Evolutionary conservation across 139 green algal genomes (phyloP).

Genomic region (Picochlorum sp.): DNA sequence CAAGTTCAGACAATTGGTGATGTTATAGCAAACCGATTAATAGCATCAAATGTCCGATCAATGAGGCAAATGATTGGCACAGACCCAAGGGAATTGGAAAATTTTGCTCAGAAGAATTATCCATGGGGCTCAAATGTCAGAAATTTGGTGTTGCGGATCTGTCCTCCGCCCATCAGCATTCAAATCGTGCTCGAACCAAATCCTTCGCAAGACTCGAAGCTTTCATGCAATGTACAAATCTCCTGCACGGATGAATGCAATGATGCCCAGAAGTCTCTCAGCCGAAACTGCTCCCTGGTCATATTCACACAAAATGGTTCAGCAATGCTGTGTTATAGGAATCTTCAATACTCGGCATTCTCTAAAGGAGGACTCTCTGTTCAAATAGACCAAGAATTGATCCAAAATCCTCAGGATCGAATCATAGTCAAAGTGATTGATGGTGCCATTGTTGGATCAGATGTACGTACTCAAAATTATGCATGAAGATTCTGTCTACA

Average conservation of each 20-base stretch:
- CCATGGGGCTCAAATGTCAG: slow-evolving; percentile 44
- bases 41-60: slow-evolving; percentile 35
- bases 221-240: not conserved
- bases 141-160: no score
- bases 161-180: no score
- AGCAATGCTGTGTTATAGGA: no score
- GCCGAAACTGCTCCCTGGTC: no score
- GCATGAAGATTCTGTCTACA: no score
- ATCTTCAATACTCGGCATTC: not conserved
- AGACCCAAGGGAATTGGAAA: slow-evolving; percentile 52
- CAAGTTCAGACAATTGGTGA: slow-evolving; percentile 11
- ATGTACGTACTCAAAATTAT: slow-evolving; percentile 10
- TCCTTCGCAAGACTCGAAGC: not conserved
- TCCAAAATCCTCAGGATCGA: not conserved
- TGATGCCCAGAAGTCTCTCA: no score
- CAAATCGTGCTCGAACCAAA: no score
- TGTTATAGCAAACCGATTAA: slow-evolving; percentile 38
- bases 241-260: not conserved
- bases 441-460: slow-evolving; percentile 37
- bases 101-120: slow-evolving; percentile 44
- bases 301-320: no score
- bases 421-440: slow-evolving; percentile 43
- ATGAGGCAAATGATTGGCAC: slow-evolving; percentile 30
- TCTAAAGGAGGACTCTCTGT: not conserved
- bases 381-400: not conserved